A percentile compares a stretch with the other conserved stretches of the same genome.
Conservation (phyloP, 2,329 filamentous ascomycete genomes). For the Apiospora malaysiana region DNA sequence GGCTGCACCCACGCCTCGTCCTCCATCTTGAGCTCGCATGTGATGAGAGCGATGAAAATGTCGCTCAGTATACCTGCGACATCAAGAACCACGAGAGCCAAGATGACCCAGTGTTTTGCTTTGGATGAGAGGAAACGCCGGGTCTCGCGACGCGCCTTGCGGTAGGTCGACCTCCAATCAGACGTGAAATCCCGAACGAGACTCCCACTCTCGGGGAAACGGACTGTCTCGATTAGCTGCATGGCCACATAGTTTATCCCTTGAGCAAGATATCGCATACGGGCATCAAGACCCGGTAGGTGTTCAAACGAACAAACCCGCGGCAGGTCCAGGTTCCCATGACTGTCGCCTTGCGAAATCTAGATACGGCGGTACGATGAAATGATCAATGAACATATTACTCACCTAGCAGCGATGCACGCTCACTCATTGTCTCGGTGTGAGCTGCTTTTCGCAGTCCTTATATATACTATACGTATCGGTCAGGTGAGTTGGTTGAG, state of each 20-base stretch:
- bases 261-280: background rate
- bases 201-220: constrained; percentile 25
- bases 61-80: constrained; percentile 52
- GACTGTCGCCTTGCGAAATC: background rate
- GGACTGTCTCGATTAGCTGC: constrained; percentile 20
- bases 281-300: background rate
- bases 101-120: constrained; percentile 51
- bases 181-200: background rate
- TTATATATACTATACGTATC: background rate
- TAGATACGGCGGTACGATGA: background rate
- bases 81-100: constrained; percentile 52
- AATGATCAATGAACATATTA: background rate
- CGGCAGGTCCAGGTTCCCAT: background rate
- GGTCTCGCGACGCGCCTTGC: constrained; percentile 26
- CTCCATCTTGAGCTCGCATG: constrained; percentile 50
- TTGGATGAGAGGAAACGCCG: constrained; percentile 41
- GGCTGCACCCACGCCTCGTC: constrained; percentile 49
- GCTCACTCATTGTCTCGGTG: constrained; percentile 2
- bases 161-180: constrained; percentile 24
- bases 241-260: background rate
- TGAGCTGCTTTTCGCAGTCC: background rate
- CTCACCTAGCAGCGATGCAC: background rate
- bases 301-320: background rate
- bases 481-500: background rate
- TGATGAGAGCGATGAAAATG: constrained; percentile 54